A percentile compares a stretch with the other conserved stretches of the same genome.
These are phyloP conservation scores for Fusarium vanettenii DNA, from an alignment of 2,329 filamentous ascomycete genomes.

Conservation along the genomic window DNA sequence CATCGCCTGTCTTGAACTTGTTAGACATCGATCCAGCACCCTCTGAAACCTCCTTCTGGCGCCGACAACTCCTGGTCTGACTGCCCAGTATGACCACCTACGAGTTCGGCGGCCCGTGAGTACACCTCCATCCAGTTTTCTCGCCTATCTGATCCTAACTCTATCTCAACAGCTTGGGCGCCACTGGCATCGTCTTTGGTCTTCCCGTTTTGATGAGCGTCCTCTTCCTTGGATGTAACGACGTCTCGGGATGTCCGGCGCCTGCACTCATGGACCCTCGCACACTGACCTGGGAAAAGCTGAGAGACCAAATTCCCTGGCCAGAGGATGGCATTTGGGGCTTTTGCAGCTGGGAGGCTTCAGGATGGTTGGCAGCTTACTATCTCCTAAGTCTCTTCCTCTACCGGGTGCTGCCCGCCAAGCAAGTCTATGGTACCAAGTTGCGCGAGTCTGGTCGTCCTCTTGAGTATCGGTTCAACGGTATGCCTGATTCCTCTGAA, in stretches of 20 bases:
- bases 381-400: conserved; percentile 79
- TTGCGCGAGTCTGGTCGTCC: conserved; percentile 72
- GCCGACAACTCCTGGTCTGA: not conserved
- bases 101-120: conserved; percentile 51
- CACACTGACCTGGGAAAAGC: conserved; percentile 72
- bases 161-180: conserved; percentile 68
- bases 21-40: not conserved
- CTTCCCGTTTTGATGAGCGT: conserved; percentile 80
- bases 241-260: conserved; percentile 86
- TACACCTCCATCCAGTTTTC: not conserved
- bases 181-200: conserved; percentile 78
- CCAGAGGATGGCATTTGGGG: conserved; percentile 73
- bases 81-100: conserved; percentile 38
- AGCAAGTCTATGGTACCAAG: conserved; percentile 74
- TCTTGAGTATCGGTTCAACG: conserved; percentile 83
- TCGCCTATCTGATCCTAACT: not conserved
- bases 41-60: not conserved
- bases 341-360: conserved; percentile 74
- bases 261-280: conserved; percentile 78
- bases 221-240: conserved; percentile 86
- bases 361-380: conserved; percentile 76
- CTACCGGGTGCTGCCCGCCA: conserved; percentile 78
- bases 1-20: not conserved
- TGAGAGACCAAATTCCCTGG: conserved; percentile 84
- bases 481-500: conserved; percentile 50